phyloP scores from a whole-genome alignment of 108 stramenopile genomes.

The Pelagomonas calceolata region DNA sequence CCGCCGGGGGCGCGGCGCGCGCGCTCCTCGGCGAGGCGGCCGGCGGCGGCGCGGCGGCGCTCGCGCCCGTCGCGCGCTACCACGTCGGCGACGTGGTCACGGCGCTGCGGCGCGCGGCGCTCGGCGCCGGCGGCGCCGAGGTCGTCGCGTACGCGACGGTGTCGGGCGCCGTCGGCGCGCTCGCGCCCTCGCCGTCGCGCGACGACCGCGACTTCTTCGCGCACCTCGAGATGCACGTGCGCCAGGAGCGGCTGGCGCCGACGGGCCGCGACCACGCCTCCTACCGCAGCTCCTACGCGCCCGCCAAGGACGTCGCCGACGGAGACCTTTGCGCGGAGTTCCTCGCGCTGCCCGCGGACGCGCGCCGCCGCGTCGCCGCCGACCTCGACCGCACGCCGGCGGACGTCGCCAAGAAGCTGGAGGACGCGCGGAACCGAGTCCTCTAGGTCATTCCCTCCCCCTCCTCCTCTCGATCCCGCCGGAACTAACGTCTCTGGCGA shows the following conservation, averaged over 20 bases:
- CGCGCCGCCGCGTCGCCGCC: constrained; percentile 72
- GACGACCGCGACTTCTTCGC: constrained; percentile 90
- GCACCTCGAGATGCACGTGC: constrained; percentile 72
- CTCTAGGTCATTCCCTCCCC: constrained; percentile 12
- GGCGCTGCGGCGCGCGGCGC: constrained; percentile 67
- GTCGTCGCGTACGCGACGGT: constrained; percentile 82
- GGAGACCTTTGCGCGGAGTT: constrained; percentile 92
- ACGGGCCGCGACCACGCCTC: constrained; percentile 84
- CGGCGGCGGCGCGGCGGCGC: constrained; percentile 60
- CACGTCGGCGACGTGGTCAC: constrained; percentile 89
- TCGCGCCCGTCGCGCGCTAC: constrained; percentile 68
- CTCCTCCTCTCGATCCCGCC: too few species aligned
- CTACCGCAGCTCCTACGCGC: constrained; percentile 84
- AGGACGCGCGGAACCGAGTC: constrained; percentile 43
- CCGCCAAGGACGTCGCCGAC: constrained; percentile 82
- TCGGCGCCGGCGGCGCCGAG: constrained; percentile 76
- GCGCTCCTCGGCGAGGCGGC: constrained; percentile 47
- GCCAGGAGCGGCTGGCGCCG: constrained; percentile 49
- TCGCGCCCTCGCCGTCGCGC: constrained; percentile 77
- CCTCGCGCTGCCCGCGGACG: constrained; percentile 49
- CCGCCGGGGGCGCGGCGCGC: constrained; percentile 62
- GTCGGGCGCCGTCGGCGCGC: constrained; percentile 78
- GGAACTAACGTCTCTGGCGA: too few species aligned
- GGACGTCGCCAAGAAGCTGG: constrained; percentile 88
- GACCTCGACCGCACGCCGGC: constrained; percentile 75